phyloP scores from a whole-genome alignment of 257 asterid genomes.

The Echium plantagineum region DNA sequence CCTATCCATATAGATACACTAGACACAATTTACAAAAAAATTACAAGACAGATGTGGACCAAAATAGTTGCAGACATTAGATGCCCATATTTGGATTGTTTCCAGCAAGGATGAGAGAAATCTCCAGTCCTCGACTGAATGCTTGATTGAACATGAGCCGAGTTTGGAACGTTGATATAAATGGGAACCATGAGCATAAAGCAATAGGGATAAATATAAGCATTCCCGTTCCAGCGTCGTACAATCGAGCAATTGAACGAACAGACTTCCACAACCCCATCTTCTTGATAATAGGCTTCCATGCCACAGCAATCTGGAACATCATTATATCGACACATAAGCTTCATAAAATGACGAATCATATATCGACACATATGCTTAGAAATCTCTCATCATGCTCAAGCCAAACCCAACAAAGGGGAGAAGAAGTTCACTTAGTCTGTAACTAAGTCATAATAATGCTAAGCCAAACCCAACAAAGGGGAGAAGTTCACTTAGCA shows the following conservation, averaged over 20 bases:
- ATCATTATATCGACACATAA: neutral
- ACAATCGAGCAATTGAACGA: slow-evolving; percentile 75
- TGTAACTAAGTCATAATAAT: too few relatives aligned
- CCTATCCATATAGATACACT: neutral
- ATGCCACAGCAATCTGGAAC: slow-evolving; percentile 67
- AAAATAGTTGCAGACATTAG: slow-evolving; percentile 6
- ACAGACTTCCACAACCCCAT: slow-evolving; percentile 86
- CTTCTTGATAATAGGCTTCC: slow-evolving; percentile 90
- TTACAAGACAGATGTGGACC: neutral
- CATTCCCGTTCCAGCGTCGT: slow-evolving; percentile 88
- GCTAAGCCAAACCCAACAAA: too few relatives aligned
- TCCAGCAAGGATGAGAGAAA: slow-evolving; percentile 94
- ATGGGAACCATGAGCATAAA: slow-evolving; percentile 88
- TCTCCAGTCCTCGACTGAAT: slow-evolving; percentile 91
- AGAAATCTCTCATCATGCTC: too few relatives aligned
- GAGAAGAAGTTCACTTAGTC: too few relatives aligned
- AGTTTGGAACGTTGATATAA: slow-evolving; percentile 88
- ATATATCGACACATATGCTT: too few relatives aligned
- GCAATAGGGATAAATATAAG: slow-evolving; percentile 80
- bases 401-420: too few relatives aligned
- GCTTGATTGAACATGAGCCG: slow-evolving; percentile 99
- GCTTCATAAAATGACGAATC: neutral
- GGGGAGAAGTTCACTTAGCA: too few relatives aligned
- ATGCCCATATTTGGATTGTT: slow-evolving; percentile 80
- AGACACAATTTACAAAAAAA: neutral